Evolutionary conservation across 2,329 filamentous ascomycete genomes (phyloP).

Genomic region (Seiridium unicorne): DNA sequence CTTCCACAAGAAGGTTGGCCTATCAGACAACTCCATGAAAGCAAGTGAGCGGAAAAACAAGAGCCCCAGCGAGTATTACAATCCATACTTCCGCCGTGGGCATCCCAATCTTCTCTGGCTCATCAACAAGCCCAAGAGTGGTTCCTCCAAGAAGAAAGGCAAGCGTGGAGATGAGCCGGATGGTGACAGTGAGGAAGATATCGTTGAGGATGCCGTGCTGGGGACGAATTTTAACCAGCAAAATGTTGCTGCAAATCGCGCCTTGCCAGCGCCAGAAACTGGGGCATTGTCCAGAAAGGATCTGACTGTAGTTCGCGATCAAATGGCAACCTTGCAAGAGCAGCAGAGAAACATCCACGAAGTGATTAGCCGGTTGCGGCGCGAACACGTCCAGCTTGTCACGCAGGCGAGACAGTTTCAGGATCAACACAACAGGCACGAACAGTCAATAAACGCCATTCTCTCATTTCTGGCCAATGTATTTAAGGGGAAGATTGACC

Average conservation of each 20-base stretch:
- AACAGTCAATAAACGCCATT: conserved; percentile 98
- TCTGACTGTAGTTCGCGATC: conserved; percentile 72
- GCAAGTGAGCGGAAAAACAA: conserved; percentile 97
- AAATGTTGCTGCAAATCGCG: conserved; percentile 25
- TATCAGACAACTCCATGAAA: conserved; percentile 97
- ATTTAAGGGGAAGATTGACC: conserved; percentile 89
- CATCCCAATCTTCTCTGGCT: conserved; percentile 92
- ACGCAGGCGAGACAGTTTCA: conserved; percentile 88
- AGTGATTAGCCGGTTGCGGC: conserved; percentile 76
- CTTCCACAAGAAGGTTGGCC: conserved; percentile 91
- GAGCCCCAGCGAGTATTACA: conserved; percentile 96
- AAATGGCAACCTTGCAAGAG: conserved; percentile 77
- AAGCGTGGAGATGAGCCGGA: conserved; percentile 64
- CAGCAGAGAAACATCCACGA: conserved; percentile 84
- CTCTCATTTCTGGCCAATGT: conserved; percentile 95
- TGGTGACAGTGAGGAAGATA: conserved; percentile 69
- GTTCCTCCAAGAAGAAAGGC: conserved; percentile 53
- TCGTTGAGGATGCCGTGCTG: conserved; percentile 35
- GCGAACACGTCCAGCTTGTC: conserved; percentile 85
- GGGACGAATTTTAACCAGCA: conserved; percentile 35
- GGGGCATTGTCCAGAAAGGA: conserved; percentile 66
- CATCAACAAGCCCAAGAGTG: conserved; percentile 90
- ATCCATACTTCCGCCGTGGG: conserved; percentile 91
- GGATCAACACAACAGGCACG: conserved; percentile 89
- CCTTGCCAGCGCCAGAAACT: conserved; percentile 41